These are phyloP conservation scores for Neurospora sp. DNA, from an alignment of 495 filamentous ascomycete species.

Conservation along the genomic window DNA sequence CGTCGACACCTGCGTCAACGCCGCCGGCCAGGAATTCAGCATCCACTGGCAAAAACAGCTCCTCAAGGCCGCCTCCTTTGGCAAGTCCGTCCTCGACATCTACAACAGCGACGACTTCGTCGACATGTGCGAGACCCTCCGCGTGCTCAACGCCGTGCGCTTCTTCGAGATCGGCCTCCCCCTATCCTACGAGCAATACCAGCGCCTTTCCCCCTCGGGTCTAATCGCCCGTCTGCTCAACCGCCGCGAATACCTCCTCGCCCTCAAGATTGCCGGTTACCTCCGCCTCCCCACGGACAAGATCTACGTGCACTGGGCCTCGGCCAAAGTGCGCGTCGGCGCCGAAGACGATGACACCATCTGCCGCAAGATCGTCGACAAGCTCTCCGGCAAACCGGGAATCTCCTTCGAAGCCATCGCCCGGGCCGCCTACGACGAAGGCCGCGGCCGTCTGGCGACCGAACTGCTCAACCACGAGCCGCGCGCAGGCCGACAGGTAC, in stretches of 20 bases:
- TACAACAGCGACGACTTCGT: constrained; percentile 98
- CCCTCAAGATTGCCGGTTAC: constrained; percentile 81
- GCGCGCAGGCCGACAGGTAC: constrained; percentile 88
- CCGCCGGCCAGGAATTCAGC: constrained; percentile 85
- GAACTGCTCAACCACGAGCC: constrained; percentile 88
- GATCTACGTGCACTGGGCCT: constrained; percentile 95
- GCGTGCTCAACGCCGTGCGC: constrained; percentile 83
- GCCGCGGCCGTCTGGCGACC: constrained; percentile 74
- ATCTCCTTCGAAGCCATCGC: constrained; percentile 95
- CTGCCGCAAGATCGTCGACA: constrained; percentile 76
- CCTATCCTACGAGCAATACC: constrained; percentile 81
- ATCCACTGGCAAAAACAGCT: constrained; percentile 90
- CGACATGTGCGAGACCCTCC: constrained; percentile 90
- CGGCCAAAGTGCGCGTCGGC: constrained; percentile 80
- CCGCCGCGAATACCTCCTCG: constrained; percentile 83
- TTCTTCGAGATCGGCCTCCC: constrained; percentile 87
- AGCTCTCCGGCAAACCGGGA: constrained; percentile 74
- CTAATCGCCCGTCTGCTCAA: constrained; percentile 78
- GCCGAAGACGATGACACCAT: constrained; percentile 80
- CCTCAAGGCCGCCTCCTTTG: constrained; percentile 89
- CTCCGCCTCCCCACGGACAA: constrained; percentile 75
- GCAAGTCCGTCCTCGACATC: constrained; percentile 90
- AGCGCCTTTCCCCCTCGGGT: constrained; percentile 78
- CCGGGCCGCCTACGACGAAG: constrained; percentile 91
- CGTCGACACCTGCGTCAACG: constrained; percentile 82